phyloP scores from a whole-genome alignment of 495 filamentous ascomycete genomes.

The Penicillium manginii region DNA sequence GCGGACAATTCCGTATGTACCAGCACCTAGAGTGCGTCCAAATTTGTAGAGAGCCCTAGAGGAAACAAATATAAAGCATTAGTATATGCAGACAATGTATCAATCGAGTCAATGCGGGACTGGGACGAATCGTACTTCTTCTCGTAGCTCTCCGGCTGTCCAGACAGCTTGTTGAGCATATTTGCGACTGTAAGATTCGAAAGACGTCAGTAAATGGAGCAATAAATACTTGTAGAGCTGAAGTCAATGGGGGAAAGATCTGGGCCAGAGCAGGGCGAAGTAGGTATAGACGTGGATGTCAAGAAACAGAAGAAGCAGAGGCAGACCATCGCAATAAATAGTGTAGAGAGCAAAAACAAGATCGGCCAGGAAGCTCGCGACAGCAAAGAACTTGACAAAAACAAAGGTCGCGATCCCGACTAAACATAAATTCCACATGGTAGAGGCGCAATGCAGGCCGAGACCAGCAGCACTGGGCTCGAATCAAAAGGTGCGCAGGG shows the following conservation, averaged over 20 bases:
- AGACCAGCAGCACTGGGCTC: neutral
- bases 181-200: constrained; percentile 64
- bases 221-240: neutral
- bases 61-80: neutral
- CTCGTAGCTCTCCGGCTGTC: constrained; percentile 97
- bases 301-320: constrained; percentile 8
- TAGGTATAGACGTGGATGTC: neutral
- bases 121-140: constrained; percentile 70
- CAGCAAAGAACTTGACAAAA: neutral
- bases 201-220: constrained; percentile 34
- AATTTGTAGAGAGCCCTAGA: constrained; percentile 83
- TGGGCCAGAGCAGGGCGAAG: neutral
- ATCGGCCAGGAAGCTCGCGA: constrained; percentile 12
- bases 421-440: neutral
- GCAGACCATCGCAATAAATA: constrained; percentile 24
- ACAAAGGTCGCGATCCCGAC: constrained; percentile 1
- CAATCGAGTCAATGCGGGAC: neutral
- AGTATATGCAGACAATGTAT: neutral
- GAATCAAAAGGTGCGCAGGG: neutral
- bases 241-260: neutral
- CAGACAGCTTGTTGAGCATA: constrained; percentile 97
- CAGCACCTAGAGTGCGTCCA: constrained; percentile 90
- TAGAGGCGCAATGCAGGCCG: constrained; percentile 7
- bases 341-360: constrained; percentile 8
- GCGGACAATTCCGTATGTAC: constrained; percentile 97